Conservation (phyloP, 2,329 filamentous ascomycete species). For the Neocatenulostroma microsporum region DNA sequence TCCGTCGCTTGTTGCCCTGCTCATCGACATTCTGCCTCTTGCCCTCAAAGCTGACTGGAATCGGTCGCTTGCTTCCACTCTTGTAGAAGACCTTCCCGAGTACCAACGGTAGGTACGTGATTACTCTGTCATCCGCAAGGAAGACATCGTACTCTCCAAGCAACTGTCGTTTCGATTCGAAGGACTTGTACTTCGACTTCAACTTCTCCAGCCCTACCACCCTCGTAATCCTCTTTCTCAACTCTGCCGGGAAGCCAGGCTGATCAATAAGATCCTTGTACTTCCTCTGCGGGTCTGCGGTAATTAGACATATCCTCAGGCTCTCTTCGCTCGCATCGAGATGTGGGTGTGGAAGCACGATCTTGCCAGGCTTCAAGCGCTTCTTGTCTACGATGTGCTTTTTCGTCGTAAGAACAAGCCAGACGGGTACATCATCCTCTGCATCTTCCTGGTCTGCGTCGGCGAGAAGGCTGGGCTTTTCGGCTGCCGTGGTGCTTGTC, state of each 20-base stretch:
- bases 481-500: constrained; percentile 39
- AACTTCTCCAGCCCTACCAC: constrained; percentile 79
- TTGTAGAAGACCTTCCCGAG: constrained; percentile 94
- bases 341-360: constrained; percentile 50
- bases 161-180: constrained; percentile 78
- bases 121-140: constrained; percentile 81
- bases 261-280: constrained; percentile 84
- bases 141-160: constrained; percentile 85
- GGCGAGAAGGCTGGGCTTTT: constrained; percentile 37
- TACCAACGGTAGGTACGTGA: constrained; percentile 61
- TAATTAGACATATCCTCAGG: constrained; percentile 77
- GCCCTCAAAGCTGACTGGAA: constrained; percentile 68
- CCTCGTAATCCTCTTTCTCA: constrained; percentile 43
- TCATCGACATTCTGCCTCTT: constrained; percentile 40
- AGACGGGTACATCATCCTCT: constrained; percentile 48
- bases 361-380: constrained; percentile 75
- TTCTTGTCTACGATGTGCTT: constrained; percentile 64
- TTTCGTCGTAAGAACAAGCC: constrained; percentile 57
- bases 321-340: constrained; percentile 42
- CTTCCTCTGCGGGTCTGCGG: constrained; percentile 69
- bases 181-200: constrained; percentile 81
- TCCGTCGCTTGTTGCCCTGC: constrained; percentile 44
- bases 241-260: constrained; percentile 48
- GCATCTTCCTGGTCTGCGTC: constrained; percentile 39
- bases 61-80: constrained; percentile 70